Evolutionary conservation across 164 flowering plant species (phyloP).

Genomic region (Amborella trichopoda): DNA sequence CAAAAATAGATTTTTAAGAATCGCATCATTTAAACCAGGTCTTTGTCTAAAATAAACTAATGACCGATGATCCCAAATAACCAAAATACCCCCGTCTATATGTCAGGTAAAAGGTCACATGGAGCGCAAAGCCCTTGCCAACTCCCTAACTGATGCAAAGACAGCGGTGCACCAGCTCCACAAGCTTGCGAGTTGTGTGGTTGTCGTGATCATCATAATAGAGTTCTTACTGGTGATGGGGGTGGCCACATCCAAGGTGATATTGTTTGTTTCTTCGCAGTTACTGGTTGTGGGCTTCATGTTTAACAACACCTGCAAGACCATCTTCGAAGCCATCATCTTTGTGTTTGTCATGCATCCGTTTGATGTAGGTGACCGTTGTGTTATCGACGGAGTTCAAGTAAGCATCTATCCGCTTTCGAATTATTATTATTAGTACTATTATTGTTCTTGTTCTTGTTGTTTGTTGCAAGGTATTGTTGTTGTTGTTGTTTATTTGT

Average conservation of each 20-base stretch:
- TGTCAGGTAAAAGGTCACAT: slow-evolving; percentile 69
- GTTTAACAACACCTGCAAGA: slow-evolving; percentile 74
- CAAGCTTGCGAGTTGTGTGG: slow-evolving; percentile 34
- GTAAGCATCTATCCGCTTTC: slow-evolving; percentile 33
- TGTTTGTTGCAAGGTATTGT: too few species aligned
- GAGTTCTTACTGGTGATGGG: slow-evolving; percentile 66
- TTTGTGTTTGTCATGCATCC: slow-evolving; percentile 94
- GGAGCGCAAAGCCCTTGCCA: slow-evolving; percentile 70
- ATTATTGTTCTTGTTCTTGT: too few species aligned
- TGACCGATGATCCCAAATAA: too few species aligned
- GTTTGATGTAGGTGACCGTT: slow-evolving; percentile 91
- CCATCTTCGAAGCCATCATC: slow-evolving; percentile 72
- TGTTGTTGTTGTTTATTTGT: too few species aligned
- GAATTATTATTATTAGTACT: too few species aligned
- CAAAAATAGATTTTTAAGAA: too few species aligned
- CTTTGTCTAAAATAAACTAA: too few species aligned
- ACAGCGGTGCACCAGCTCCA: slow-evolving; percentile 82
- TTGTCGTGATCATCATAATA: slow-evolving; percentile 32
- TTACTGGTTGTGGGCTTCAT: slow-evolving; percentile 50
- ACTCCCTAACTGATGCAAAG: slow-evolving; percentile 70
- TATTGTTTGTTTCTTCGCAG: slow-evolving; percentile 77
- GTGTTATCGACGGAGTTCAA: slow-evolving; percentile 92
- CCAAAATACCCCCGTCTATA: too few species aligned
- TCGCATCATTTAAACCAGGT: too few species aligned
- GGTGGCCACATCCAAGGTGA: slow-evolving; percentile 48